Base-by-base conservation (phyloP, 2,329 filamentous ascomycete species). In the Aspergillus ustus region DNA sequence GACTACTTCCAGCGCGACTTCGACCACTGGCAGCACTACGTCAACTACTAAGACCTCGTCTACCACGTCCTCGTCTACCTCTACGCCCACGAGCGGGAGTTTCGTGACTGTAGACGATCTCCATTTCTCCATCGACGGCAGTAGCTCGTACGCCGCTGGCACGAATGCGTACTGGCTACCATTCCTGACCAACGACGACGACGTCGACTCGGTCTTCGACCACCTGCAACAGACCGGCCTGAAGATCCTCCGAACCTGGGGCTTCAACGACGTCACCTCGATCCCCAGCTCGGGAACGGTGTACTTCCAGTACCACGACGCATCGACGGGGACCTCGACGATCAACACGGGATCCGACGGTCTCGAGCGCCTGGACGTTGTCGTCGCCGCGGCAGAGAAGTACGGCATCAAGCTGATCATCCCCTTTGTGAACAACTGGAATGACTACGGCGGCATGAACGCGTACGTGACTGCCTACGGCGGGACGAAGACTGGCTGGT, bases 291-390 rank as follows among this genome's bases (percentile, higher is more conserved):
- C 75, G 1, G 79, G 78, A 22, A 78, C 76, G 1, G 80, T 86
- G 7, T 81, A 77, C 61, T 82, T 73, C 66, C 80, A 82, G 61
- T 64, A 75, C 8, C 73, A 80, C n/a, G 25, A 25, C 25, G 25
- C 25, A 5, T 63, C 76, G 2, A 65, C 72, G 19, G 67, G 71
- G n/a, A 63, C 50, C 5, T 68, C 71, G 1, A 83, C 82, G 20
- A 89, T 90, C 77, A 89, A 90, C 74, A 87, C 83, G 0, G 87
- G 86, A 2, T 67, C 82, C 40, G 78, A 89, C 70, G 87, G 88
- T n/a, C 82, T 90, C 11, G 81, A 88, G 71, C 82, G 87, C 15
- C 83, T 91, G 2, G 88, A 91, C 69, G 85, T 85, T 57, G 86
- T 90, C 1, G 87, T 91, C 57, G 72, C 80, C 37, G 78, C 84